Conservation (phyloP, 768 basidiomycete species). For the Chlorophyllum brunneum region DNA sequence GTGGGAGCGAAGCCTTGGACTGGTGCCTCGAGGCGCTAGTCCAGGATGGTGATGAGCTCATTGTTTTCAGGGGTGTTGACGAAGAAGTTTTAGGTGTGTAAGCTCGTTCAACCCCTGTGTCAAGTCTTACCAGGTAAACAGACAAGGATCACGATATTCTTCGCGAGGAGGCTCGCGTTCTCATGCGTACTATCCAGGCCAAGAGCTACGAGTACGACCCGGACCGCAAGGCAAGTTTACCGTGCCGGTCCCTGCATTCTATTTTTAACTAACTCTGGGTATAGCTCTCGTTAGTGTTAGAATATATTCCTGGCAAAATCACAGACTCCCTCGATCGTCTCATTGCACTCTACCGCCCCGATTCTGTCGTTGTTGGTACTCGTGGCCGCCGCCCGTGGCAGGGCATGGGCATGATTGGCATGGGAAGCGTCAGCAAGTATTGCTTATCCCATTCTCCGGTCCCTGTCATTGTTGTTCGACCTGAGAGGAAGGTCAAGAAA, state of each 20-base stretch:
- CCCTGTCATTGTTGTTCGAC: constrained; percentile 92
- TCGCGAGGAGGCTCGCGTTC: constrained; percentile 80
- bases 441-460: constrained; percentile 92
- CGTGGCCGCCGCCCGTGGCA: constrained; percentile 56
- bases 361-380: constrained; percentile 91
- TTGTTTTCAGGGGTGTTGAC: constrained; percentile 89
- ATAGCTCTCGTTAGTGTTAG: constrained; percentile 85
- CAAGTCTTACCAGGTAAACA: constrained; percentile 19
- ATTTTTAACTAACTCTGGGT: neutral
- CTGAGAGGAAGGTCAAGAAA: constrained; percentile 84
- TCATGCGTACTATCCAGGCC: constrained; percentile 77
- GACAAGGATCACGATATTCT: constrained; percentile 75
- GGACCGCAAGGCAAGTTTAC: constrained; percentile 60
- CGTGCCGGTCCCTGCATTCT: neutral
- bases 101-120: neutral
- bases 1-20: constrained; percentile 82
- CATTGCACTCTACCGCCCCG: constrained; percentile 88
- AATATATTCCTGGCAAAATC: constrained; percentile 90
- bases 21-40: constrained; percentile 87
- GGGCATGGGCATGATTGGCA: constrained; percentile 31
- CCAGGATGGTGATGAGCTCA: constrained; percentile 88
- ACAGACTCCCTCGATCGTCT: constrained; percentile 89
- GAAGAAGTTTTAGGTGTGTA: constrained; percentile 77
- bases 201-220: constrained; percentile 77
- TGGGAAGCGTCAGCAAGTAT: constrained; percentile 60